phyloP scores from a whole-genome alignment of 768 basidiomycete species.

The Candolleomyces aberdarensis region DNA sequence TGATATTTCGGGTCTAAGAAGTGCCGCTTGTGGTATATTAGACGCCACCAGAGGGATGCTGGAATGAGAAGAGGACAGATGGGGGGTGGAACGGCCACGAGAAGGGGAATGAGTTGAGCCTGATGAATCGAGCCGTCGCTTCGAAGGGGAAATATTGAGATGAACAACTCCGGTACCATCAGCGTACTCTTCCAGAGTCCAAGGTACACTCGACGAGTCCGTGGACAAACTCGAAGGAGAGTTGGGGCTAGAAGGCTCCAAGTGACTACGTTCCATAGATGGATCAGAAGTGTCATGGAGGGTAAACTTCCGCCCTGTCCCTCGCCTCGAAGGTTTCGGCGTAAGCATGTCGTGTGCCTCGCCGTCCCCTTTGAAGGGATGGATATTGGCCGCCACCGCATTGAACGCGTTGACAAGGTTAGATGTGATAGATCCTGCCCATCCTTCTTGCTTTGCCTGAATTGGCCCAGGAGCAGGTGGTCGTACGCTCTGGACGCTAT shows the following conservation, averaged over 20 bases:
- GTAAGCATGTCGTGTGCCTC: slow-evolving; percentile 9
- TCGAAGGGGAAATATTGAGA: slow-evolving; percentile 21
- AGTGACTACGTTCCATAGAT: neutral
- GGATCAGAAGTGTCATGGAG: neutral
- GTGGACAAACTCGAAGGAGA: neutral
- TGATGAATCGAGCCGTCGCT: neutral
- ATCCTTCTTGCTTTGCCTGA: slow-evolving; percentile 24
- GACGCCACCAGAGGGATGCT: neutral
- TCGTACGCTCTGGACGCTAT: slow-evolving; percentile 7
- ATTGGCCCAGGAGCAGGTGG: neutral
- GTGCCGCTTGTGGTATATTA: neutral
- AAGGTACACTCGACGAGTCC: slow-evolving; percentile 14
- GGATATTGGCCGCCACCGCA: slow-evolving; percentile 42
- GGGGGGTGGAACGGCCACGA: neutral
- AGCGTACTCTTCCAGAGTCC: slow-evolving; percentile 38
- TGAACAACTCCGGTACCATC: slow-evolving; percentile 38
- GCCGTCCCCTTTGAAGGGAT: slow-evolving; percentile 9
- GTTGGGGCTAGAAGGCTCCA: slow-evolving; percentile 9
- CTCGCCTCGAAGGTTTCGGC: slow-evolving; percentile 7
- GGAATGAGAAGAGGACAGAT: neutral
- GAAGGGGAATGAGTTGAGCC: neutral
- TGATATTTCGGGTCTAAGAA: neutral
- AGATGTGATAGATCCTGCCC: slow-evolving; percentile 40
- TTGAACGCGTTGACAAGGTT: slow-evolving; percentile 49
- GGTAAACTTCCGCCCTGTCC: slow-evolving; percentile 1